These are phyloP conservation scores for Fusarium sp. DNA, from an alignment of 2,329 filamentous ascomycete species.

Conservation along the genomic window DNA sequence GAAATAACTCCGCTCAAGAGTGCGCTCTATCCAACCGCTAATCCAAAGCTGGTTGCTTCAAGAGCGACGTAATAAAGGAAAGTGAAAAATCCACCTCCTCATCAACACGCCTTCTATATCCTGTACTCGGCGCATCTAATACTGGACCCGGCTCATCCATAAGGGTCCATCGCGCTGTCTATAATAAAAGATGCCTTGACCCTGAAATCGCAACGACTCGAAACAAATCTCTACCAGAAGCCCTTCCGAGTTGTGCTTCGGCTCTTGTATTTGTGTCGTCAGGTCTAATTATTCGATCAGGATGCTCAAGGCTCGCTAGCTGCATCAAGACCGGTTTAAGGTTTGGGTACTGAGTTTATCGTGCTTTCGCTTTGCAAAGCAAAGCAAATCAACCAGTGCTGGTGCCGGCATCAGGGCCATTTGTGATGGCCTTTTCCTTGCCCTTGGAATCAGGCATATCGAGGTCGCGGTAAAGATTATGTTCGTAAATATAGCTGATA, in stretches of 20 bases:
- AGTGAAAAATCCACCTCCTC: constrained; percentile 41
- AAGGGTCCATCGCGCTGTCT: constrained; percentile 24
- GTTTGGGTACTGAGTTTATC: constrained; percentile 20
- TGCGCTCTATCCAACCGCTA: constrained; percentile 39
- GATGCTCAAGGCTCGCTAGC: constrained; percentile 17
- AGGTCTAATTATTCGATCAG: constrained; percentile 20
- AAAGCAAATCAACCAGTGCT: constrained; percentile 48
- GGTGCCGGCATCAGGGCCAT: constrained; percentile 38
- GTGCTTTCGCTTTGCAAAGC: constrained; percentile 1
- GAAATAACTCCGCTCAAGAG: constrained; percentile 42
- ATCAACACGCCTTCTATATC: constrained; percentile 30
- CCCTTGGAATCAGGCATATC: constrained; percentile 49
- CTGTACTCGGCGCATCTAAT: constrained; percentile 25
- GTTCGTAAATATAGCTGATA: constrained; percentile 79
- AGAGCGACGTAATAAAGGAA: constrained; percentile 39
- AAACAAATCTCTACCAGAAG: constrained; percentile 26
- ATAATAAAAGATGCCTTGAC: constrained; percentile 33
- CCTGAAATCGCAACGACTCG: constrained; percentile 20
- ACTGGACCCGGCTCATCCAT: constrained; percentile 11
- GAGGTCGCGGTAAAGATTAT: constrained; percentile 73
- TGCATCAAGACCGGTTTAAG: constrained; percentile 11
- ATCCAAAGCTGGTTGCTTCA: constrained; percentile 31
- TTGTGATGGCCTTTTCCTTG: constrained; percentile 41
- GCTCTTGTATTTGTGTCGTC: constrained; percentile 21
- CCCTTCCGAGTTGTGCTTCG: constrained; percentile 18